phyloP scores from a whole-genome alignment of 2,329 filamentous ascomycete species.

The Aspergillus neoniger region DNA sequence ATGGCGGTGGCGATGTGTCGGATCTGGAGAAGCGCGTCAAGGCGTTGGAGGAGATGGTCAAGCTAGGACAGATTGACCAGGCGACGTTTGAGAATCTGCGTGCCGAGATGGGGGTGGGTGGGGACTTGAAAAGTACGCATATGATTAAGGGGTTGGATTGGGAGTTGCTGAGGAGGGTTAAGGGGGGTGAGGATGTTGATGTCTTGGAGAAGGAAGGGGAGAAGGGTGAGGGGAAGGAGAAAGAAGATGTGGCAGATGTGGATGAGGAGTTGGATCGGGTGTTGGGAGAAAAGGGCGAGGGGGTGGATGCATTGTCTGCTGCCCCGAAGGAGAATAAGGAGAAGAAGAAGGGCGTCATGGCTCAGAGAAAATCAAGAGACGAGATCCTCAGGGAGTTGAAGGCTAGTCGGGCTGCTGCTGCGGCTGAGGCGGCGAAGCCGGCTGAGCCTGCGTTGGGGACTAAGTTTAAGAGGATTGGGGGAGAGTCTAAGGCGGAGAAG shows the following conservation, averaged over 20 bases:
- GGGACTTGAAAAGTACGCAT: slow-evolving; percentile 78
- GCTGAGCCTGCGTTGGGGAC: slow-evolving; percentile 55
- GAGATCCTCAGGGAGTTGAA: slow-evolving; percentile 63
- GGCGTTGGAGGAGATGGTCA: slow-evolving; percentile 77
- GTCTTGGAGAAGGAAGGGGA: slow-evolving; percentile 21
- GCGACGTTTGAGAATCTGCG: slow-evolving; percentile 74
- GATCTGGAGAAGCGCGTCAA: slow-evolving; percentile 67
- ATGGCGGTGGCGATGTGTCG: slow-evolving; percentile 23
- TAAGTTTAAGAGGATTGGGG: slow-evolving; percentile 57
- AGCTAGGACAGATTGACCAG: slow-evolving; percentile 80
- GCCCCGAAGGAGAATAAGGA: slow-evolving; percentile 42
- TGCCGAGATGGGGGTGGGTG: slow-evolving; percentile 73
- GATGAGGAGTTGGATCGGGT: slow-evolving; percentile 62
- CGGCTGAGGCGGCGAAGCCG: slow-evolving; percentile 44
- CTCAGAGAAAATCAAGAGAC: slow-evolving; percentile 57
- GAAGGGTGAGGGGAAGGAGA: slow-evolving; percentile 32
- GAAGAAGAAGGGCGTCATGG: slow-evolving; percentile 57
- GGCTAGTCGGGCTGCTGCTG: slow-evolving; percentile 49
- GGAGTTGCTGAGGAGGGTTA: slow-evolving; percentile 59
- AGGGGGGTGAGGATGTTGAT: slow-evolving; percentile 57
- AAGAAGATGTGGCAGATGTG: slow-evolving; percentile 50
- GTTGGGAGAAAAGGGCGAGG: slow-evolving; percentile 40
- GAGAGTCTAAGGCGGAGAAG: slow-evolving; percentile 48
- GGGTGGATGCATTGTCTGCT: slow-evolving; percentile 27
- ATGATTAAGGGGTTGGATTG: slow-evolving; percentile 91